Conservation (phyloP, 768 basidiomycete species). For the Saitozyma sp. region DNA sequence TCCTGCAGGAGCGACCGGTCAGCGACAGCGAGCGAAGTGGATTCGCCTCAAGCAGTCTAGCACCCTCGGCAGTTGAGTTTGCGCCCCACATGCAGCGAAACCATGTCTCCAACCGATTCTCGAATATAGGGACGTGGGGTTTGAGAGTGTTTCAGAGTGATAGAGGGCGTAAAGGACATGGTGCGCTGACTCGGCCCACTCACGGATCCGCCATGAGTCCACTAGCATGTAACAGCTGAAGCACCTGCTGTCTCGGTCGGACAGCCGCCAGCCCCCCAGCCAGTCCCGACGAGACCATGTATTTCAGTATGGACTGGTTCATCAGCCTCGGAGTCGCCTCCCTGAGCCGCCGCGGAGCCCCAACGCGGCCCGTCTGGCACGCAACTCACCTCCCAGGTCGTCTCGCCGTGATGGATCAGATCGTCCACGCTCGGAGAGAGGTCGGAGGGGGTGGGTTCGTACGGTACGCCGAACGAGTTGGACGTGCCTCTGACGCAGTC, state of each 20-base stretch:
- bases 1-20: not conserved
- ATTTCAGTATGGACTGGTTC: conserved; percentile 85
- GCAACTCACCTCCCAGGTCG: conserved; percentile 45
- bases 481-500: conserved; percentile 33
- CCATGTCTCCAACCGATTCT: too few species aligned
- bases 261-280: conserved; percentile 67
- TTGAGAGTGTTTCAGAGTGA: too few species aligned
- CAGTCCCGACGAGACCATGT: conserved; percentile 82
- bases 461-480: conserved; percentile 49
- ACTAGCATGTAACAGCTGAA: conserved; percentile 77
- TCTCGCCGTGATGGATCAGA: conserved; percentile 42
- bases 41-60: too few species aligned
- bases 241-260: conserved; percentile 77
- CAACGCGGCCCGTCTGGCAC: not conserved
- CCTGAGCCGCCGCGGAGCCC: not conserved
- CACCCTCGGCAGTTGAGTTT: too few species aligned
- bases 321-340: not conserved
- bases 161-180: too few species aligned
- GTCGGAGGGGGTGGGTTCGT: conserved; percentile 19
- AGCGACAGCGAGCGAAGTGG: not conserved
- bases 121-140: too few species aligned
- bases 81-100: too few species aligned
- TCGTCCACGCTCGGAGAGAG: conserved; percentile 22
- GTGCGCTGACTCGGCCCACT: conserved; percentile 30
- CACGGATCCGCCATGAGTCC: conserved; percentile 81